Conservation (phyloP, 176 grass and related monocot genomes). For the Carex scoparia region DNA sequence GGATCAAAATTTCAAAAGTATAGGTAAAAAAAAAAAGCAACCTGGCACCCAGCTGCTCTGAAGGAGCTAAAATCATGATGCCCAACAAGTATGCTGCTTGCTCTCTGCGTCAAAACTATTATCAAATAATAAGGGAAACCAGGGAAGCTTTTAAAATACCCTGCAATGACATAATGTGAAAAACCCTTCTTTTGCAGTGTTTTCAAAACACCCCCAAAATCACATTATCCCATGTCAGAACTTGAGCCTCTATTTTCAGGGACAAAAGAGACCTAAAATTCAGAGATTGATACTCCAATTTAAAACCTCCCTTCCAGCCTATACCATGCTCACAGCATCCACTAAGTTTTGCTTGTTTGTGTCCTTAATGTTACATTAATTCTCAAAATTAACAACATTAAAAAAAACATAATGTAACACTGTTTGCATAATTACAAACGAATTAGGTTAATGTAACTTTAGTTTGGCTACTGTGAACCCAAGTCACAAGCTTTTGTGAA, state of each 20-base stretch:
- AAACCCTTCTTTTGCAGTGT: not conserved
- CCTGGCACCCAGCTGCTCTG: constrained; percentile 91
- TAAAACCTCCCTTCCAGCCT: not conserved
- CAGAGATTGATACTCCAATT: not conserved
- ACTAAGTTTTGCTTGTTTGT: not conserved
- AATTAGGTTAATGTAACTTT: not conserved
- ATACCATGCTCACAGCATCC: not conserved
- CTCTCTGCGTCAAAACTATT: constrained; percentile 53
- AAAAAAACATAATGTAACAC: not conserved
- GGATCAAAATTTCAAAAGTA: not conserved
- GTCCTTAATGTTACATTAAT: not conserved
- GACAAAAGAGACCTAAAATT: not conserved
- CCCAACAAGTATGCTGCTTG: constrained; percentile 69
- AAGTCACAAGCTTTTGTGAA: not conserved
- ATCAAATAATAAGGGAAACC: not conserved
- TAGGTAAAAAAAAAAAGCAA: constrained; percentile 35
- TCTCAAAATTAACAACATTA: not conserved
- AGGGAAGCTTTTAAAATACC: not conserved
- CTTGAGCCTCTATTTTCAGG: not conserved
- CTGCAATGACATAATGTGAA: not conserved
- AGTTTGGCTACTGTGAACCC: not conserved
- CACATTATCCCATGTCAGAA: not conserved
- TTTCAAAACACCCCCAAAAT: not conserved
- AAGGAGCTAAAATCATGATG: constrained; percentile 98
- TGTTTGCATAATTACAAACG: not conserved